Conservation (phyloP, 2,329 filamentous ascomycete species). For the Polytolypa hystricis region DNA sequence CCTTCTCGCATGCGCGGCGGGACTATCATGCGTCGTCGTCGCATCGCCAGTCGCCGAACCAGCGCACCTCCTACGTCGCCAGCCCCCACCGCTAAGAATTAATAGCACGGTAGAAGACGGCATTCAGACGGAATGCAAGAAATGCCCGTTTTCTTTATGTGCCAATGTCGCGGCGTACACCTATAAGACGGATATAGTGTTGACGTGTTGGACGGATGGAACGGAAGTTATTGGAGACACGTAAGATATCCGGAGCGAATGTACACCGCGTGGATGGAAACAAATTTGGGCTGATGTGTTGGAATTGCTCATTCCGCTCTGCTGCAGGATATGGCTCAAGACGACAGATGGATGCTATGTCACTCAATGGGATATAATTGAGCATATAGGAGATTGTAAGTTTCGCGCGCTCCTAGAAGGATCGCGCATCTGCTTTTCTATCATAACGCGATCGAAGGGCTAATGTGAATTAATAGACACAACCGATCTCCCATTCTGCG, state of each 20-base stretch:
- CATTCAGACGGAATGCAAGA: slow-evolving; percentile 1
- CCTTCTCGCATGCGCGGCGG: too few relatives aligned
- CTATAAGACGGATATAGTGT: neutral
- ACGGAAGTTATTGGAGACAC: neutral
- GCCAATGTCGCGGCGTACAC: neutral
- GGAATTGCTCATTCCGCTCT: neutral
- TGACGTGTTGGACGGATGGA: neutral
- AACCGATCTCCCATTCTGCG: neutral
- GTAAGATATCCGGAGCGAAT: too few relatives aligned
- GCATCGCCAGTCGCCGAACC: too few relatives aligned
- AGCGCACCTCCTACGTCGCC: too few relatives aligned
- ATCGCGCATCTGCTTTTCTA: too few relatives aligned
- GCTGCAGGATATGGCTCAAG: slow-evolving; percentile 1
- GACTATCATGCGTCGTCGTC: too few relatives aligned
- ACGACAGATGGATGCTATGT: slow-evolving; percentile 1
- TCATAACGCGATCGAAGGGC: too few relatives aligned
- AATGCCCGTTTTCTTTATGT: neutral
- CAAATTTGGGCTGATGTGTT: too few relatives aligned
- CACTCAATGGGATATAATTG: neutral
- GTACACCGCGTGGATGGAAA: too few relatives aligned
- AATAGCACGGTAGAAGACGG: neutral
- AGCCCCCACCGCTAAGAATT: too few relatives aligned
- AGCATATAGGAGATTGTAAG: neutral
- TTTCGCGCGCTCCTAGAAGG: too few relatives aligned
- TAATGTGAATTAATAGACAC: neutral